Conservation (phyloP, 257 asterid species). For the Rubia yunnanensis region DNA sequence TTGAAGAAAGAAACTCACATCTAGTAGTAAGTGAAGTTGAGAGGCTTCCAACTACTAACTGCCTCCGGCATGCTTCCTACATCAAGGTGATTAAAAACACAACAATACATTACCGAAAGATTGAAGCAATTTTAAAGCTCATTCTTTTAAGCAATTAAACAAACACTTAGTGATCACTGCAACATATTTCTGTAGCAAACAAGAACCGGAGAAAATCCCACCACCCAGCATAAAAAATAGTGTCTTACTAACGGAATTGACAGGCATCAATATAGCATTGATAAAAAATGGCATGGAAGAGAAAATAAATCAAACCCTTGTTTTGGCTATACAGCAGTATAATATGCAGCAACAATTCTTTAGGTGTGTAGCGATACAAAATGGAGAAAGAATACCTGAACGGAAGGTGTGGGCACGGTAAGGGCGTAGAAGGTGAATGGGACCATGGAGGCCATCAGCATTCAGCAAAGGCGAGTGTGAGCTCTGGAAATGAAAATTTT, state of each 20-base stretch:
- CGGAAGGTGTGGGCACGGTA: background rate
- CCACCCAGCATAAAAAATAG: background rate
- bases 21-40: slow-evolving; percentile 17
- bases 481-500: too few relatives aligned
- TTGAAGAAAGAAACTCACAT: slow-evolving; percentile 16
- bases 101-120: background rate
- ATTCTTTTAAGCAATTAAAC: slow-evolving; percentile 1
- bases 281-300: background rate
- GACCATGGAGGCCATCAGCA: background rate
- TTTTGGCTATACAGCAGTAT: background rate
- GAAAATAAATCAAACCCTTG: background rate
- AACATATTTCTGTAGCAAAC: background rate
- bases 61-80: slow-evolving; percentile 23
- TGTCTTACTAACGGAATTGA: background rate
- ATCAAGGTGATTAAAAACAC: slow-evolving; percentile 6
- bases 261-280: background rate
- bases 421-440: background rate
- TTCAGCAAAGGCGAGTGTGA: background rate
- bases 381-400: background rate
- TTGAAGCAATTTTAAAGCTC: background rate
- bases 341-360: background rate
- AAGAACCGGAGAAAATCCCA: background rate
- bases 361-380: background rate
- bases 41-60: slow-evolving; percentile 16
- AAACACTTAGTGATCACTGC: background rate